Conservation (phyloP, 1,284 basidiomycete species). For the Somion occarium region DNA sequence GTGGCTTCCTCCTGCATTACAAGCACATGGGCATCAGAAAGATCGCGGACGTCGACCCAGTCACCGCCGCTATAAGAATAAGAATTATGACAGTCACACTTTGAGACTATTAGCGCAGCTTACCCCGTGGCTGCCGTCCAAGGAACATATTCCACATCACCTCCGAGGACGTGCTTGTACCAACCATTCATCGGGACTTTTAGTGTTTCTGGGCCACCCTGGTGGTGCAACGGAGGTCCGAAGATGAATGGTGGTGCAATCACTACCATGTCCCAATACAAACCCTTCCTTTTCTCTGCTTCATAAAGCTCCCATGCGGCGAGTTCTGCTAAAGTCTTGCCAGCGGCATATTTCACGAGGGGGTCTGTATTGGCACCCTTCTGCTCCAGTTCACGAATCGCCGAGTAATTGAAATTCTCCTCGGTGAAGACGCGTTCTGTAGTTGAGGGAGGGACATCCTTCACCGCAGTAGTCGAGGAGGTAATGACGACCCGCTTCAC, state of each 20-base stretch:
- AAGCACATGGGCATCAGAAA: constrained; percentile 53
- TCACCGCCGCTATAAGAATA: neutral
- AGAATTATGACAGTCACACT: neutral
- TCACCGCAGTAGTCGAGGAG: constrained; percentile 47
- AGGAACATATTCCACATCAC: constrained; percentile 17
- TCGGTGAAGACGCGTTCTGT: constrained; percentile 35
- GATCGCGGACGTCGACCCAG: constrained; percentile 61
- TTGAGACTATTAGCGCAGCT: neutral
- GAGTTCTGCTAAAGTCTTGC: constrained; percentile 69
- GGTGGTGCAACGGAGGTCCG: constrained; percentile 46
- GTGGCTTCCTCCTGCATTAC: constrained; percentile 51
- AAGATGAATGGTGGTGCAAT: constrained; percentile 54
- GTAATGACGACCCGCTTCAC: constrained; percentile 69
- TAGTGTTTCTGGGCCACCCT: constrained; percentile 38
- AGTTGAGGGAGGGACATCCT: constrained; percentile 26
- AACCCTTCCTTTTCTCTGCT: constrained; percentile 38
- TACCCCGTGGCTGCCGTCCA: constrained; percentile 15
- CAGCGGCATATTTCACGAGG: constrained; percentile 47
- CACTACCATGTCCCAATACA: constrained; percentile 48
- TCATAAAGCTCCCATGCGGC: constrained; percentile 47
- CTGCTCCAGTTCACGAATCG: constrained; percentile 45
- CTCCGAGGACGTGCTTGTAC: constrained; percentile 30
- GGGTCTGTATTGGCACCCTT: constrained; percentile 42
- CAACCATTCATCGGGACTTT: constrained; percentile 44
- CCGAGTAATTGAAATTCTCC: constrained; percentile 62